Conservation (phyloP, 108 stramenopile genomes). For the Licmophora abbreviata region DNA sequence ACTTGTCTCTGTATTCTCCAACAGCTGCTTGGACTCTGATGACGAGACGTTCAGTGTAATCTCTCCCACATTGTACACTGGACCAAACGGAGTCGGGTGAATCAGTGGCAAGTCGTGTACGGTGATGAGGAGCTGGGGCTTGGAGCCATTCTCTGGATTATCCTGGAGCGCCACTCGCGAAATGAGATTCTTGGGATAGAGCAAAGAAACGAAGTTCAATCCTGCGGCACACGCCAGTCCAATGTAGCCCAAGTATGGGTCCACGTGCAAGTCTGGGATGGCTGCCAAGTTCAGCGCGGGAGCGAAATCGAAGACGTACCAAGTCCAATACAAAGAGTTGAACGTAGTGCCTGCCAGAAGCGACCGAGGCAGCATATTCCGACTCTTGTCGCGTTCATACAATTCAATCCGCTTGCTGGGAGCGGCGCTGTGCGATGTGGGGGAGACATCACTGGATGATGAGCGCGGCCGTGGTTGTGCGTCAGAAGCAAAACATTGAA, state of each 20-base stretch:
- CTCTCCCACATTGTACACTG: neutral
- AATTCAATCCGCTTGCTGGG: neutral
- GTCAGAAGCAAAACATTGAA: neutral
- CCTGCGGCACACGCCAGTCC: conserved; percentile 24
- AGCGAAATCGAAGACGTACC: conserved; percentile 41
- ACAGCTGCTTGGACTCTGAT: no score
- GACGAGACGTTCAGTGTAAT: neutral
- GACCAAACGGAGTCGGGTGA: neutral
- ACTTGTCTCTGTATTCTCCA: conserved; percentile 3
- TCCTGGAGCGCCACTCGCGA: conserved; percentile 3
- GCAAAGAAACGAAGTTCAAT: conserved; percentile 15
- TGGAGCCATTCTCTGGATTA: neutral
- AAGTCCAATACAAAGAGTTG: conserved; percentile 34
- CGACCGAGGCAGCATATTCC: conserved; percentile 10
- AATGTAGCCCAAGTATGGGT: conserved; percentile 37
- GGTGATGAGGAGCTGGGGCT: neutral
- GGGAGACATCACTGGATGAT: neutral
- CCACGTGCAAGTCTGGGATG: conserved; percentile 22
- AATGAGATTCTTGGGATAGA: conserved; percentile 26
- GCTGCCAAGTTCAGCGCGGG: conserved; percentile 32
- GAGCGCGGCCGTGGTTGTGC: neutral
- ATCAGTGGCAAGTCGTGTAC: conserved; percentile 3
- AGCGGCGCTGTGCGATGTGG: neutral
- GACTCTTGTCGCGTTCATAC: conserved; percentile 1
- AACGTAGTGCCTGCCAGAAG: conserved; percentile 27